Percentiles rank a stretch among this genome's conserved stretches.
phyloP scores from a whole-genome alignment of 2,329 filamentous ascomycete species.

The Scedosporium dehoogii region DNA sequence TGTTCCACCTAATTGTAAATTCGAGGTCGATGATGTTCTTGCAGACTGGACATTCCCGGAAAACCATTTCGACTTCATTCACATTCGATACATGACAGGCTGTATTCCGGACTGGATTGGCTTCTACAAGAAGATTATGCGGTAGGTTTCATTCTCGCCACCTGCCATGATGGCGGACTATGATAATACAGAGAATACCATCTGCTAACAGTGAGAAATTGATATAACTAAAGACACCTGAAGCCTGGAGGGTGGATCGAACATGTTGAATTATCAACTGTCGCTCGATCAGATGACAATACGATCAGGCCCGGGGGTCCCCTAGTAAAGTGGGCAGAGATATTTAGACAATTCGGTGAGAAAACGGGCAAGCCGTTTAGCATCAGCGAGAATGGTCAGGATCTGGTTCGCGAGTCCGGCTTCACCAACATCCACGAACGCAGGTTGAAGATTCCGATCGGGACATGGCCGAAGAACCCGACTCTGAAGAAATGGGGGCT shows the following conservation, averaged over 20 bases:
- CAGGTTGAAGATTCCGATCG: constrained; percentile 24
- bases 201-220: background rate
- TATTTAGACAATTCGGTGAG: constrained; percentile 11
- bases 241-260: constrained; percentile 24
- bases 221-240: constrained; percentile 21
- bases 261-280: constrained; percentile 10
- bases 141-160: constrained; percentile 24
- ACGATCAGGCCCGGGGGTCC: constrained; percentile 10
- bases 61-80: constrained; percentile 24
- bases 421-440: constrained; percentile 6
- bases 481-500: constrained; percentile 20
- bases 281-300: constrained; percentile 16
- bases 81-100: constrained; percentile 11
- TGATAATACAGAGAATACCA: no score
- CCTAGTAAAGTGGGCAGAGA: constrained; percentile 13
- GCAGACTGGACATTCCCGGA: constrained; percentile 33
- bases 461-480: constrained; percentile 25
- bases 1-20: constrained; percentile 52
- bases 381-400: constrained; percentile 8
- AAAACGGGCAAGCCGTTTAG: constrained; percentile 15
- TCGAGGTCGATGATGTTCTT: constrained; percentile 56
- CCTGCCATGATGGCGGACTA: constrained; percentile 22
- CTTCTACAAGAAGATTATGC: constrained; percentile 24
- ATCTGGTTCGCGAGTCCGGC: constrained; percentile 10
- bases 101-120: constrained; percentile 21